Conservation (phyloP, 805 yeast genomes). For the Candida rishiriensis region DNA sequence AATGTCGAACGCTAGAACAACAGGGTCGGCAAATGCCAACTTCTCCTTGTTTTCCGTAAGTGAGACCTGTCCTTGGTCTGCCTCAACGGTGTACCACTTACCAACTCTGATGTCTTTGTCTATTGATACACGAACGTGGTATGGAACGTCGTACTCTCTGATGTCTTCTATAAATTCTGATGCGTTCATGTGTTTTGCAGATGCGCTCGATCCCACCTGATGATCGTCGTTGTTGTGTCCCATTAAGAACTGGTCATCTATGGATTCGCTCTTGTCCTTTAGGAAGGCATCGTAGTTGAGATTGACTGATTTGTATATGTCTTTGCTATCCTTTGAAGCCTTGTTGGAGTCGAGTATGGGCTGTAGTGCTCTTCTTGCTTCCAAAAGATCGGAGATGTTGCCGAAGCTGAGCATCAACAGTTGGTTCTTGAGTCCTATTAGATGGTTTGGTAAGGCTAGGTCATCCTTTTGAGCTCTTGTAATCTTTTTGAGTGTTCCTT, state of each 20-base stretch:
- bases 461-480: slow-evolving; percentile 69
- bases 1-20: slow-evolving; percentile 92
- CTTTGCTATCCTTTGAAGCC: slow-evolving; percentile 55
- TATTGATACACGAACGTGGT: slow-evolving; percentile 93
- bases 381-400: slow-evolving; percentile 67
- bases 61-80: slow-evolving; percentile 49
- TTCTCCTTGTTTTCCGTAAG: slow-evolving; percentile 62
- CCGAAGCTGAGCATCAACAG: slow-evolving; percentile 69
- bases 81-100: slow-evolving; percentile 86
- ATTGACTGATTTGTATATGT: slow-evolving; percentile 58
- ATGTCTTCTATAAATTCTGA: slow-evolving; percentile 70
- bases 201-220: slow-evolving; percentile 3
- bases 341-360: slow-evolving; percentile 72
- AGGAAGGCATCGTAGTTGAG: slow-evolving; percentile 31
- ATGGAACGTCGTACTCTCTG: slow-evolving; percentile 94
- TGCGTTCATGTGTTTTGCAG: slow-evolving; percentile 40
- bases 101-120: slow-evolving; percentile 87
- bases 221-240: slow-evolving; percentile 18
- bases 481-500: slow-evolving; percentile 54
- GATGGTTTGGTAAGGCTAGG: slow-evolving; percentile 76
- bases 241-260: slow-evolving; percentile 23
- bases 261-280: slow-evolving; percentile 28
- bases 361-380: slow-evolving; percentile 62
- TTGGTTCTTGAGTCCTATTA: slow-evolving; percentile 65
- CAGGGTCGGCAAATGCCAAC: slow-evolving; percentile 96